These are phyloP conservation scores for Rhizodiscina lignyota DNA, from an alignment of 495 filamentous ascomycete genomes.

Conservation along the genomic window DNA sequence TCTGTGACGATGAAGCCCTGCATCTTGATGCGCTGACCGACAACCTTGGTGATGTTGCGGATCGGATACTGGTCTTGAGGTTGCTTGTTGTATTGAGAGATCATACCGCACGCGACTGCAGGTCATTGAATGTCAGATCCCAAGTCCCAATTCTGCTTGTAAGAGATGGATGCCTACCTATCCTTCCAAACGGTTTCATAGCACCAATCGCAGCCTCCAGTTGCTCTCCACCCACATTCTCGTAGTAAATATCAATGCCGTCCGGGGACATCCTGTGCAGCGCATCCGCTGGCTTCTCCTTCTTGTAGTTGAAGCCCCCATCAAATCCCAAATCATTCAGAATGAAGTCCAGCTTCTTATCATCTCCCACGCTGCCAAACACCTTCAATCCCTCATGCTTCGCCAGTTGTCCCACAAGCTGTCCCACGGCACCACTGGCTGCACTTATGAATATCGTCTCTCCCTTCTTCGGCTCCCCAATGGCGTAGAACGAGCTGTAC, in stretches of 20 bases:
- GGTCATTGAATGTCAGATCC: not conserved
- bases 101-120: slow-evolving; percentile 44
- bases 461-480: slow-evolving; percentile 71
- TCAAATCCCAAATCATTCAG: slow-evolving; percentile 33
- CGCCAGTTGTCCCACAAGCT: slow-evolving; percentile 70
- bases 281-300: slow-evolving; percentile 49
- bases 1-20: slow-evolving; percentile 69
- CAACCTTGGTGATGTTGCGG: slow-evolving; percentile 41
- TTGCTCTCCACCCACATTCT: slow-evolving; percentile 86
- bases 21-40: slow-evolving; percentile 40
- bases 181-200: slow-evolving; percentile 55
- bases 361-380: slow-evolving; percentile 48
- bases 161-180: slow-evolving; percentile 28
- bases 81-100: slow-evolving; percentile 62
- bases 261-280: slow-evolving; percentile 59
- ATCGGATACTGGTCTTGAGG: slow-evolving; percentile 46
- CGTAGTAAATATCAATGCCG: slow-evolving; percentile 88
- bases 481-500: slow-evolving; percentile 64
- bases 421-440: slow-evolving; percentile 70
- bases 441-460: slow-evolving; percentile 79
- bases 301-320: slow-evolving; percentile 47
- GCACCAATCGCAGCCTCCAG: slow-evolving; percentile 55
- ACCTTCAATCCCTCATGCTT: slow-evolving; percentile 78
- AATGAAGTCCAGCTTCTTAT: slow-evolving; percentile 35
- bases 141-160: not conserved